A percentile compares a stretch with the other conserved stretches of the same genome.
phyloP scores from a whole-genome alignment of 768 basidiomycete genomes.

The Pleurotus cornucopiae region DNA sequence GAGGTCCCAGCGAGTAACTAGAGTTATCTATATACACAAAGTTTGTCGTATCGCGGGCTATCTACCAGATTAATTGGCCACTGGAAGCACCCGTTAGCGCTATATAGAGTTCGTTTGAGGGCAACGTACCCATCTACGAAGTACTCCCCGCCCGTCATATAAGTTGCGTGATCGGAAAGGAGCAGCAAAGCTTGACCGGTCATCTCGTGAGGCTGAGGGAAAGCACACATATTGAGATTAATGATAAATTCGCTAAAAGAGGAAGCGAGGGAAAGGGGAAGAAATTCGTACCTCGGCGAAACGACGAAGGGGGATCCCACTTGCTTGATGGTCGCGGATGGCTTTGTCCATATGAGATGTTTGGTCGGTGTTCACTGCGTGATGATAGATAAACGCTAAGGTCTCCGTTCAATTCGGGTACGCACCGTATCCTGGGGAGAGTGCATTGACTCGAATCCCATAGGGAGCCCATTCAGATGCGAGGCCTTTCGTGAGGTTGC shows the following conservation, averaged over 20 bases:
- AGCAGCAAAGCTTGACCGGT: constrained; percentile 50
- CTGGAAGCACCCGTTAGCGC: too few species aligned
- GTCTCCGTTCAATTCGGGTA: constrained; percentile 1
- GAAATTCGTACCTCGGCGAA: constrained; percentile 45
- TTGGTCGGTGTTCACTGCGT: constrained; percentile 56
- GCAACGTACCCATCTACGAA: constrained; percentile 49
- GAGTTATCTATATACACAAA: too few species aligned
- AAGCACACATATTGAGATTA: background rate
- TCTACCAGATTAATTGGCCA: too few species aligned
- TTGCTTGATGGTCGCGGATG: constrained; percentile 44
- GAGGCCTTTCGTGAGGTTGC: constrained; percentile 49
- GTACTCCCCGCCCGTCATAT: constrained; percentile 58
- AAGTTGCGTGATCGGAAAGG: constrained; percentile 45
- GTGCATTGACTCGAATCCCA: constrained; percentile 53
- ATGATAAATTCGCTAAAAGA: background rate
- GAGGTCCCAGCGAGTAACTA: too few species aligned
- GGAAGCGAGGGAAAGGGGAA: background rate
- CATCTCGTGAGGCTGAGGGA: constrained; percentile 49
- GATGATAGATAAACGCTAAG: too few species aligned
- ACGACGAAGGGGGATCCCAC: constrained; percentile 46
- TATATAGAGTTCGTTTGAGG: too few species aligned
- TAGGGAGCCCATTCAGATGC: constrained; percentile 59
- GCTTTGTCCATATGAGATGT: constrained; percentile 47
- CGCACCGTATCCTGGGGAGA: constrained; percentile 60
- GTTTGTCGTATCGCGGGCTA: too few species aligned